Evolutionary conservation across 176 grass and related monocot species (phyloP), one percentile per base, ranked within the genome.

Genomic region (Avena atlantica): DNA sequence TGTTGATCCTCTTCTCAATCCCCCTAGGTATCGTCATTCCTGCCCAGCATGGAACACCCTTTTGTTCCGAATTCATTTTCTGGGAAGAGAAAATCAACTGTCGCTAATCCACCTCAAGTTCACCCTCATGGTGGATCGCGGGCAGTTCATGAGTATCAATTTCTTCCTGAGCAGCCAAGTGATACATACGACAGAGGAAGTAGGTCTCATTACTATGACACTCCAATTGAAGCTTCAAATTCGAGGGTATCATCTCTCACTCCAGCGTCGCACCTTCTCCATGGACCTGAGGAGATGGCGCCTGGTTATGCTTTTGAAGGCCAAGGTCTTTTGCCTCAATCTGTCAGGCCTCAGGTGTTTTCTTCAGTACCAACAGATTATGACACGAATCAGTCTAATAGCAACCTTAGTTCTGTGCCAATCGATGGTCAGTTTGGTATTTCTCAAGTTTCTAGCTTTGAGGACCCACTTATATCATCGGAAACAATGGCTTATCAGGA

Each of bases 101-200:
- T 74, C 83, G 81, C 89, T 69, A 92, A 88, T 91, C 72, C 92
- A 31, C 83, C 90, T 79, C 79, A 76, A 80, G 77, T 89, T 71
- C 93, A 86, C 45, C 75, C 88, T 80, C 87, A 88, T 88, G 70
- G 74, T 50, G 90, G 89, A 79, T 87, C 88, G 14, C 86, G 83
- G 74, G 90, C 92, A 55, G 88, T 91, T 70, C 92, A 94, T 76
- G 97, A 96, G 72, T 99, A 99, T 66, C 97, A 99, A 48, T 99
- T 99, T 91, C 89, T 99, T 84, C 97, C 97, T 53, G 90, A 99
- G 83, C 94, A 93, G 84, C 92, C 96, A 78, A 91, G 82, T 88
- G 89, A 87, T 84, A 55, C 81, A 17, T 91, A 94, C 86, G 92
- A 98, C 47, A 90, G 89, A 83, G 70, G 85, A 87, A 79, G 90